A percentile compares a stretch with the other conserved stretches of the same genome.
These are phyloP conservation scores for Pseudoscleropodium purum DNA, from an alignment of 225 moss, liverwort and hornwort species.

Conservation along the genomic window DNA sequence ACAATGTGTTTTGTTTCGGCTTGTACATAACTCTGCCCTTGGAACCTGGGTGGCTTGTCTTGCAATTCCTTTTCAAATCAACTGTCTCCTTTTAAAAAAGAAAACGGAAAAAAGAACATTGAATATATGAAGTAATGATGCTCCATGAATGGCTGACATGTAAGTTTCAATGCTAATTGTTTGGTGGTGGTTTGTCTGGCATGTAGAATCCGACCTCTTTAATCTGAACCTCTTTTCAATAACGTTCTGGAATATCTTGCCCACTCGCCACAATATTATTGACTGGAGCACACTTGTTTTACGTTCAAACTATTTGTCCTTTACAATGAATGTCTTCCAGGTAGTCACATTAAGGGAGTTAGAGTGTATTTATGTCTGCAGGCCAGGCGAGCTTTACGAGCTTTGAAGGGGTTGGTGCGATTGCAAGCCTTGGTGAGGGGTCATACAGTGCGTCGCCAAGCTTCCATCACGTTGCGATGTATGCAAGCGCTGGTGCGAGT, in stretches of 20 bases:
- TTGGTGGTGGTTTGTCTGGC: background rate
- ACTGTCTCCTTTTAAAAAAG: background rate
- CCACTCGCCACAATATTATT: background rate
- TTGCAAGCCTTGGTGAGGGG: constrained; percentile 52
- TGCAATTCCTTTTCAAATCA: background rate
- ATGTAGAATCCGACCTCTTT: background rate
- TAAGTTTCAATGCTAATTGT: background rate
- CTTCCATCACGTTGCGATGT: constrained; percentile 41
- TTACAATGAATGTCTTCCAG: background rate
- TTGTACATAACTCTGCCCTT: background rate
- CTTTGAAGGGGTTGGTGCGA: constrained; percentile 37
- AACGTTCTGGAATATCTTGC: background rate
- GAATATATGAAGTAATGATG: background rate
- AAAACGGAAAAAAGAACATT: background rate
- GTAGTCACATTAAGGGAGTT: background rate
- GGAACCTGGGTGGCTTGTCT: background rate
- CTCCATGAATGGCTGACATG: background rate
- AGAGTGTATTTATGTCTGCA: background rate
- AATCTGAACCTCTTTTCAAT: background rate
- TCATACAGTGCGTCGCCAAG: constrained; percentile 47
- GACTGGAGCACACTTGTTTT: background rate
- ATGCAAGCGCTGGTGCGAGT: constrained; percentile 52
- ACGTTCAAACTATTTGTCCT: background rate
- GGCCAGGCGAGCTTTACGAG: constrained; percentile 55
- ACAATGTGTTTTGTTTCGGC: background rate